Base-by-base conservation (phyloP, 2,329 filamentous ascomycete species). In the Ascochyta lentis region DNA sequence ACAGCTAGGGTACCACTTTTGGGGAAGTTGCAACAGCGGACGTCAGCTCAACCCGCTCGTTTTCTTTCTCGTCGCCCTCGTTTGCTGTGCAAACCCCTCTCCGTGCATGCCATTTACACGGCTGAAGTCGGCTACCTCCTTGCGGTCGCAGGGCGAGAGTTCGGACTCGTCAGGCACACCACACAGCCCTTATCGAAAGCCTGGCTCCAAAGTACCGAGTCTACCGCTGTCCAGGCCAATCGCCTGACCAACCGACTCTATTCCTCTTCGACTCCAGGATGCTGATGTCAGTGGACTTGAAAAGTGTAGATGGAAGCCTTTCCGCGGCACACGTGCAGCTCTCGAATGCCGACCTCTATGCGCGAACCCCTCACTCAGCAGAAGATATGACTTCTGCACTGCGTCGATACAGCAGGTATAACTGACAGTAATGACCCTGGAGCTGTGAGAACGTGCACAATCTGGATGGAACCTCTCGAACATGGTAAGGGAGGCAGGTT, bases 1-100 rank as follows among this genome's bases (percentile, higher is more conserved):
- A 57, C 47, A 55, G 33, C 60, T 66, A 66, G 63, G 63, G 61
- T 66, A 66, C 63, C 63, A 58, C 53, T 54, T 41, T 61, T 61
- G 49, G 45, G 44, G 39, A 23, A 59, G 48, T 42, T 13, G 26
- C 43, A n/a, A 47, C 39, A 27, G 15, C 53, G 7, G 46, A 47
- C 53, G 33, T 46, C 47, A 57, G n/a, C 33, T 44, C 56, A 35
- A 31, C 44, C 34, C 47, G 22, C 56, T 52, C 41, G 43, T 41
- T 42, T 37, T 42, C 44, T 48, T 37, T 50, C 27, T 44, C 48
- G 47, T 57, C 57, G 33, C 29, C 12, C 12, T 15, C 19, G 1
- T 15, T 39, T 23, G 8, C 12, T 9, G 4, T 13, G 12, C 3
- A 6, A 6, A 31, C 4, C 8, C 12, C 29, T 13, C 29, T 13